Evolutionary conservation across 1,284 basidiomycete species (phyloP), one percentile per base, ranked within the genome.

Genomic region (Amylostereum chailletii): DNA sequence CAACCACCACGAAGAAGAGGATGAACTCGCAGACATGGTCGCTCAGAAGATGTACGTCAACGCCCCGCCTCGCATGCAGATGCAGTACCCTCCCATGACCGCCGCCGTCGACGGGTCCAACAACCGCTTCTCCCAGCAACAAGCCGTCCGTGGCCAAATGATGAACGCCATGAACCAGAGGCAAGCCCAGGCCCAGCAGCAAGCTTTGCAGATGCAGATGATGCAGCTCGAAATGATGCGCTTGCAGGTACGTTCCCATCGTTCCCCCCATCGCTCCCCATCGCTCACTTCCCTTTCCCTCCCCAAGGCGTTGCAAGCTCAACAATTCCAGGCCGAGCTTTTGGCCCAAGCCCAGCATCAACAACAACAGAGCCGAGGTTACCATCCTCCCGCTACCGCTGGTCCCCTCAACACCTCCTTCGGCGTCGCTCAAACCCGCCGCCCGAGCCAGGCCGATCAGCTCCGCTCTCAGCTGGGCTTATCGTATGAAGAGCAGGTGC

Each of bases 171-270:
- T 67, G 57, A 77, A 79, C 27, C 58, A 69, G 55, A 59, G 70
- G 56, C 74, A 75, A 73, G 60, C 70, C 43, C 72, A 77, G 53
- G 62, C 65, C 51, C 75, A 79, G 60, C 68, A 72, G 41, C 76
- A 81, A 56, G 73, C 77, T 48, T 71, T 86, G 50, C 86, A 87
- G 64, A 74, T 90, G 73, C 87, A 90, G 68, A 73, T 88, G 72
- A 76, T 90, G 70, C 87, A 90, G 62, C 70, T 90, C 55, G 87
- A 90, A 67, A 76, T 90, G 57, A 66, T 88, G 60, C 77, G 79
- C 58, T 76, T 90, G 55, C 86, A 89, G 82, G 86, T 83, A 55
- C 52, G 74, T 67, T 40, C 43, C 45, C 54, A 44, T 46, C 53
- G 48, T 38, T 51, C 48, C 37, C 50, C 34, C 32, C 47, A 41